Conservation (phyloP, 2,329 filamentous ascomycete genomes). For the Neonectria magnoliae region DNA sequence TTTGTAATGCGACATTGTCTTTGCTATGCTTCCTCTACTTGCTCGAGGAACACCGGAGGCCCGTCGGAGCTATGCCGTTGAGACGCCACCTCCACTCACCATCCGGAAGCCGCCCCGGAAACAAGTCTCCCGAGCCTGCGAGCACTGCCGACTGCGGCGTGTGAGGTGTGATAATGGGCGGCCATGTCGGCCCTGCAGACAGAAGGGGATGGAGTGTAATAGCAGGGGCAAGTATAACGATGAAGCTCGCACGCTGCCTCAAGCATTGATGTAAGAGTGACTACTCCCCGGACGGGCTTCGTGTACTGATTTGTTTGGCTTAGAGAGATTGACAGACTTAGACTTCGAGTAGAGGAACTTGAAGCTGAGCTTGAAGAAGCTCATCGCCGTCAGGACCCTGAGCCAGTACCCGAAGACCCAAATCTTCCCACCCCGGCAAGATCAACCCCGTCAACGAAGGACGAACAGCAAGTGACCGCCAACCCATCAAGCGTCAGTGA, state of each 20-base stretch:
- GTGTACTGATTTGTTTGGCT: not conserved
- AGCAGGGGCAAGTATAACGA: conserved; percentile 25
- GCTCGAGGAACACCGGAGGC: conserved; percentile 21
- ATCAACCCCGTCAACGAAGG: conserved; percentile 6
- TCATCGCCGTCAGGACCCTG: not conserved
- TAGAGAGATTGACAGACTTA: conserved; percentile 49
- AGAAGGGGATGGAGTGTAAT: conserved; percentile 25
- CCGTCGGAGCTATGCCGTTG: conserved; percentile 5
- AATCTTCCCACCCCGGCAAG: not conserved
- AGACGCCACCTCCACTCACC: not conserved
- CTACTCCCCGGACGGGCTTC: not conserved
- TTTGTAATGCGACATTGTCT: not conserved
- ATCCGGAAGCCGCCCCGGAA: conserved; percentile 26
- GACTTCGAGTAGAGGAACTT: conserved; percentile 44
- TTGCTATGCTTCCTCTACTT: conserved; percentile 19
- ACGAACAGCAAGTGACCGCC: not conserved
- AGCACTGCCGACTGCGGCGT: conserved; percentile 33
- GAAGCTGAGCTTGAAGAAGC: conserved; percentile 34
- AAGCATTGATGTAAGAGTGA: conserved; percentile 25
- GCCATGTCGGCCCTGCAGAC: conserved; percentile 29
- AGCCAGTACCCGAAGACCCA: conserved; percentile 35
- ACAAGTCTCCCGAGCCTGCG: conserved; percentile 38
- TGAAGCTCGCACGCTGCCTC: conserved; percentile 26
- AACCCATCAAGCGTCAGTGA: not conserved
- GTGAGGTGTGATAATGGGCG: conserved; percentile 37